phyloP scores from a whole-genome alignment of 306 rosid species.

The Calophaca sinica region DNA sequence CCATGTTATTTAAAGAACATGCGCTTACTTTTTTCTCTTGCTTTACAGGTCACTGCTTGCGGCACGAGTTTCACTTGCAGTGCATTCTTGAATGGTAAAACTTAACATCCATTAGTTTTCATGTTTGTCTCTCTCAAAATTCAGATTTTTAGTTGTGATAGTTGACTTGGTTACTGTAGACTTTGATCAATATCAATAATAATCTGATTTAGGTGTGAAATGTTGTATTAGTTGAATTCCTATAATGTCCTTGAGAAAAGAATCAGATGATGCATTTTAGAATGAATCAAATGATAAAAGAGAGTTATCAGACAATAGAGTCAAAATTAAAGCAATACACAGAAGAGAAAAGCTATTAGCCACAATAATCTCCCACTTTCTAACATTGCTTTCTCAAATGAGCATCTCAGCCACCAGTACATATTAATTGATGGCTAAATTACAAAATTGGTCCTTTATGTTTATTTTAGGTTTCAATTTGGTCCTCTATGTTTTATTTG shows the following conservation, averaged over 20 bases:
- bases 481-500: too few species aligned
- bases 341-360: neutral
- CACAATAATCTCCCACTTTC: slow-evolving; percentile 39
- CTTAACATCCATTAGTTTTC: slow-evolving; percentile 3
- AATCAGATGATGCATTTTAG: too few species aligned
- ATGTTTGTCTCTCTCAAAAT: neutral
- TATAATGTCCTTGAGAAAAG: too few species aligned
- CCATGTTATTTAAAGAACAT: slow-evolving; percentile 32
- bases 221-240: too few species aligned
- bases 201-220: too few species aligned
- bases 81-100: slow-evolving; percentile 97
- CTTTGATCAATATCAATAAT: neutral
- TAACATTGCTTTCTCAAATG: slow-evolving; percentile 72
- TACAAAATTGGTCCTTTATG: too few species aligned
- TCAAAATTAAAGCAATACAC: too few species aligned
- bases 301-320: too few species aligned
- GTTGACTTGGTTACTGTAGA: slow-evolving; percentile 4
- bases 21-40: slow-evolving; percentile 42
- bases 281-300: too few species aligned
- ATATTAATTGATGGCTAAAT: too few species aligned
- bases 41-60: slow-evolving; percentile 78
- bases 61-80: slow-evolving; percentile 94
- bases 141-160: slow-evolving; percentile 12
- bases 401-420: slow-evolving; percentile 67
- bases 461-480: too few species aligned